Evolutionary conservation across 768 basidiomycete genomes (phyloP), one percentile per base, ranked within the genome.

Genomic region (Hericium alpestre): DNA sequence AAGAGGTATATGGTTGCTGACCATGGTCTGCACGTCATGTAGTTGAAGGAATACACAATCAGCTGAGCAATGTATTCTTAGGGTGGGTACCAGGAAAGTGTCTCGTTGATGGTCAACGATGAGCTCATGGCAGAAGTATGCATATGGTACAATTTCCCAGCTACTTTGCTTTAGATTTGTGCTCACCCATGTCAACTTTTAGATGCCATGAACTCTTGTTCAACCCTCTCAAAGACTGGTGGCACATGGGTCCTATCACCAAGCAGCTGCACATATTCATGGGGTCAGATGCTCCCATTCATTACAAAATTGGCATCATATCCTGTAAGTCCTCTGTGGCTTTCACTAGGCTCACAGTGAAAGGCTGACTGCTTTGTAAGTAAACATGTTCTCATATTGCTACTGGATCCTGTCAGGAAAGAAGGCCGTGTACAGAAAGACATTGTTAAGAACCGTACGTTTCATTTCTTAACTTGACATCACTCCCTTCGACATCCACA

Each of bases 111-210:
- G 0, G 84, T 83, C 55, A 90, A 93, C 53, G 93, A 95, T 64
- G 93, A 95, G 68, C 73, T 95, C 9, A 93, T 95, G 93, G 93
- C 90, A 93, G 60, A 95, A 93, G 67, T 90, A 90, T 59, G 75
- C 86, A 0, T 89, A 87, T 70, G 87, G 85, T 79, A 65, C 53
- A 65, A 27, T 6, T 27, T 27, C 25, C 25, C 25, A 27, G 25
- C 25, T 27, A 27, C 7, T 57, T 51, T 49, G 22, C 49, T 38
- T n/a, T 27, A 10, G 13, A 25, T 20, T n/a, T 16, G 37, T 38
- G 54, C 0, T 37, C 40, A 60, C 32, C 51, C 49, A 57, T 39
- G 55, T 25, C 25, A 27, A 27, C 20, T 13, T 47, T 38, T 82
- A 82, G 84, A 2, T 86, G 83, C 66, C 83, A 81, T 64, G 86